phyloP scores from a whole-genome alignment of 1,139 yeast species.

The Pichiaceae sp. region DNA sequence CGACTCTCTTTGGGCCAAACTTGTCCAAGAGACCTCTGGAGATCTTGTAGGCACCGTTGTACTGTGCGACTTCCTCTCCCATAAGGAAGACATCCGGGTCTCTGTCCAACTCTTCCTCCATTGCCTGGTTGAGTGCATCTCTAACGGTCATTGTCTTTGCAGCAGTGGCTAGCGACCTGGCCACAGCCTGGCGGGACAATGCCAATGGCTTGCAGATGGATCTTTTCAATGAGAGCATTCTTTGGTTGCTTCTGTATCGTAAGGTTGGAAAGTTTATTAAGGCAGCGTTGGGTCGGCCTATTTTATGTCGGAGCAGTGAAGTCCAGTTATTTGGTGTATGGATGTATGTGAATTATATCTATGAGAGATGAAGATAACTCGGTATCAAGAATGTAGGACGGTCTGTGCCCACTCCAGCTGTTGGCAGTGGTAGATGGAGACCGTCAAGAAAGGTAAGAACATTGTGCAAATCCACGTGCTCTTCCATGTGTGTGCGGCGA shows the following conservation, averaged over 20 bases:
- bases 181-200: slow-evolving; percentile 10
- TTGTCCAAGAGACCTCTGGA: slow-evolving; percentile 93
- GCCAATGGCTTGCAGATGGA: background rate
- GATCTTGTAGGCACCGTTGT: slow-evolving; percentile 97
- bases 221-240: slow-evolving; percentile 2
- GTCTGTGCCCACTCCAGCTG: slow-evolving; percentile 6
- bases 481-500: background rate
- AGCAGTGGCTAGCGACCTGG: slow-evolving; percentile 31
- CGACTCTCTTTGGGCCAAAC: slow-evolving; percentile 92
- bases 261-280: background rate
- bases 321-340: background rate
- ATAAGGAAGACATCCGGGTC: slow-evolving; percentile 90
- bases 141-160: slow-evolving; percentile 80
- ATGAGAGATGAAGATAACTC: background rate
- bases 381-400: background rate
- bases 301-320: background rate
- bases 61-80: slow-evolving; percentile 99
- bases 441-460: slow-evolving; percentile 9
- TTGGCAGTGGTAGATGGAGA: slow-evolving; percentile 8
- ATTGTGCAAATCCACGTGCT: slow-evolving; percentile 10
- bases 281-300: background rate
- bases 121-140: slow-evolving; percentile 91
- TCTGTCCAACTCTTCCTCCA: slow-evolving; percentile 95
- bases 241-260: background rate
- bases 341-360: background rate